These are phyloP conservation scores for Xylariaceae sp. DNA, from an alignment of 2,329 filamentous ascomycete species.

Conservation along the genomic window DNA sequence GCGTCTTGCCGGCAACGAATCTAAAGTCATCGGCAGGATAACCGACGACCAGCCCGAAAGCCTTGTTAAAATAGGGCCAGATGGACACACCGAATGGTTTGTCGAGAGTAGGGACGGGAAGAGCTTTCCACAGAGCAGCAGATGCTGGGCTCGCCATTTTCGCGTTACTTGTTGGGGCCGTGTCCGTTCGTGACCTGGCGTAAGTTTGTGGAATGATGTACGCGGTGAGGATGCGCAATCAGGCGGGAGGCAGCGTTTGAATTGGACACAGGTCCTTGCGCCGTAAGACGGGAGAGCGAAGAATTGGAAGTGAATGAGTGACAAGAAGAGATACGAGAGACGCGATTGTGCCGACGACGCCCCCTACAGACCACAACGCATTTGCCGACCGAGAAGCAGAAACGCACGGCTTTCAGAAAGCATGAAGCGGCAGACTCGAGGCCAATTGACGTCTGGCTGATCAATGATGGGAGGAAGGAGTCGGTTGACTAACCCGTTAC, in stretches of 20 bases:
- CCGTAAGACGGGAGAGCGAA: conserved; percentile 13
- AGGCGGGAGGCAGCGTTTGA: not conserved
- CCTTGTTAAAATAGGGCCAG: conserved; percentile 93
- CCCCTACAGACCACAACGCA: conserved; percentile 16
- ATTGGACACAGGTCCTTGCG: not conserved
- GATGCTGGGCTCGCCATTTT: conserved; percentile 33
- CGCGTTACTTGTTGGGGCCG: not conserved
- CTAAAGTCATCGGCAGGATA: conserved; percentile 83
- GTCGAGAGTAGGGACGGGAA: conserved; percentile 76
- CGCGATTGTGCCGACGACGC: conserved; percentile 20
- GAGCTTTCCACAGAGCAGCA: conserved; percentile 49
- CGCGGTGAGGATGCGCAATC: not conserved
- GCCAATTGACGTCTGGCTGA: conserved; percentile 5
- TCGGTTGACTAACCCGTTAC: not conserved
- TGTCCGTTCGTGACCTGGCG: not conserved
- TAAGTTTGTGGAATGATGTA: not conserved
- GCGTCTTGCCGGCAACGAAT: conserved; percentile 76
- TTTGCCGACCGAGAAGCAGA: conserved; percentile 28
- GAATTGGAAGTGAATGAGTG: conserved; percentile 38
- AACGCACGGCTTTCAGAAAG: conserved; percentile 30
- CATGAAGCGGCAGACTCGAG: conserved; percentile 26
- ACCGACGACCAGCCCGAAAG: conserved; percentile 69
- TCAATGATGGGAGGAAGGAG: conserved; percentile 13
- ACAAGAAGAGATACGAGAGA: conserved; percentile 30
- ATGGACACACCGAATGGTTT: conserved; percentile 85